Conservation (phyloP, 1,284 basidiomycete genomes). For the Ustilago lituana region DNA sequence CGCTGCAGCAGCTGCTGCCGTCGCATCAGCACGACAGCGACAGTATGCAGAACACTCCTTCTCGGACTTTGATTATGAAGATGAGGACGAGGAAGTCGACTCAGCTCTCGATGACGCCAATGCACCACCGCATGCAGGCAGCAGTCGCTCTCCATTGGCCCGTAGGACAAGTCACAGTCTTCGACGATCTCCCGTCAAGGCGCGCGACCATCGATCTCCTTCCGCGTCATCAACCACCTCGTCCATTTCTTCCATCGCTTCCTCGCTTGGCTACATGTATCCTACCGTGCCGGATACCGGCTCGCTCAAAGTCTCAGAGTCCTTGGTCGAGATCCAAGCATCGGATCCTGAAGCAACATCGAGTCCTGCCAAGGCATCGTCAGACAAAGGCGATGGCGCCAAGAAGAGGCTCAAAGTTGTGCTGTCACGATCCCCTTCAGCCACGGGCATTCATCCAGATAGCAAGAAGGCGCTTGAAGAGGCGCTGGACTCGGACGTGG, state of each 20-base stretch:
- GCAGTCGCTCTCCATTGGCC: background rate
- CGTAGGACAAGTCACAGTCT: conserved; percentile 11
- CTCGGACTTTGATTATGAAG: conserved; percentile 29
- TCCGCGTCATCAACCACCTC: conserved; percentile 16
- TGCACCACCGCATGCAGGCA: background rate
- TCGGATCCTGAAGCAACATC: conserved; percentile 21
- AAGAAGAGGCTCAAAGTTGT: conserved; percentile 24
- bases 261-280: conserved; percentile 38
- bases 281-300: conserved; percentile 31
- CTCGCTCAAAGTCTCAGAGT: conserved; percentile 30
- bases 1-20: conserved; percentile 21
- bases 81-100: conserved; percentile 33
- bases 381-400: background rate
- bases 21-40: conserved; percentile 23
- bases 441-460: background rate
- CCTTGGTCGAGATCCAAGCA: conserved; percentile 30
- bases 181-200: conserved; percentile 8
- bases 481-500: conserved; percentile 12
- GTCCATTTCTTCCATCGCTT: conserved; percentile 12
- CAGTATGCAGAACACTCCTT: conserved; percentile 28
- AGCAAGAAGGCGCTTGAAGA: conserved; percentile 6
- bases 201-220: conserved; percentile 15
- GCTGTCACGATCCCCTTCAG: conserved; percentile 9
- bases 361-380: background rate
- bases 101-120: conserved; percentile 15